Evolutionary conservation across 345 rosid species (phyloP), one percentile per base, ranked within the genome.

Genomic region (Hypericum perforatum): DNA sequence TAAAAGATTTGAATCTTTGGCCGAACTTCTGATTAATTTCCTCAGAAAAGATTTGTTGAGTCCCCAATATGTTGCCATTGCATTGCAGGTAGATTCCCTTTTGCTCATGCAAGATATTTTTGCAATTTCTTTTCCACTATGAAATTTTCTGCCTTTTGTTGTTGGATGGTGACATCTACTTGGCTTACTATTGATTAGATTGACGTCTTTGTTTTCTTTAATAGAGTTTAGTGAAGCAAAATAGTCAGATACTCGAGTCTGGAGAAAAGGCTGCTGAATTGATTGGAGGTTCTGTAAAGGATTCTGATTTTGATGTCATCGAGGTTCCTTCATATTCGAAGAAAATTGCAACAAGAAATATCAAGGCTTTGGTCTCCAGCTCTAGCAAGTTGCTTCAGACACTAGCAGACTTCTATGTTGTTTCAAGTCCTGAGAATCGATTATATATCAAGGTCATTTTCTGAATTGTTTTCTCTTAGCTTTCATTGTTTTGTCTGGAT

Each of bases 181-280:
- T 49, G 9, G 12, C n/a, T 11, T 49, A 36, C 41, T 12, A n/a
- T 58, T 53, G 7, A 39, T 8, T 15, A 6, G 44, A 41, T n/a
- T 38, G 15, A n/a, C 13, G 1, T 52, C 11, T 29, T 61, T 44
- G 12, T 32, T 60, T 58, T 45, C 11, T 37, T 38, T 11, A 41
- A 2, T 37, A 85, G 94, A 64, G 77, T 71, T 84, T 92, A 71
- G 95, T 92, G 59, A 80, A 76, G 73, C 86, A 92, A 70, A 92
- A 83, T 64, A 83, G 59, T 66, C 62, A 63, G 56, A 60, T 49
- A 42, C 76, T 73, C 37, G 39, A 64, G 65, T 58, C 73, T 58
- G 60, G 60, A 45, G 56, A 59, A 10, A 67, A 65, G 53, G 48
- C 49, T 45, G 60, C 37, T 16, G 76, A 71, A 39, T 66, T 60